Evolutionary conservation across 2,329 filamentous ascomycete species (phyloP).

Genomic region (Monilinia laxa): DNA sequence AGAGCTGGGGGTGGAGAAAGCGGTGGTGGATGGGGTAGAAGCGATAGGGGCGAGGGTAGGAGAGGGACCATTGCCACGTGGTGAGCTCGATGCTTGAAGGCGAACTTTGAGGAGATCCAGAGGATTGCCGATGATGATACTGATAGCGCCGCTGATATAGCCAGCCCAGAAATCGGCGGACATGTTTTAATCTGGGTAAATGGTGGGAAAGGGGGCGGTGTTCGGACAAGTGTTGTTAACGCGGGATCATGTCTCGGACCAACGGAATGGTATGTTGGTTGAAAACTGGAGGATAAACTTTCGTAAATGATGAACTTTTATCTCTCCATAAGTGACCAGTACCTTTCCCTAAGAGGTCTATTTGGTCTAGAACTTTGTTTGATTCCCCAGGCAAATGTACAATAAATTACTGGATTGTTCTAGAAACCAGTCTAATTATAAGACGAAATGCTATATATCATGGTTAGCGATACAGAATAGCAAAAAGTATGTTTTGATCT

Average conservation of each 20-base stretch:
- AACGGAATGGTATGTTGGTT: background rate
- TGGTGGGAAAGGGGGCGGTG: background rate
- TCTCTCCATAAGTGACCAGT: background rate
- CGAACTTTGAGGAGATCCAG: constrained; percentile 78
- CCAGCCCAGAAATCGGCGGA: constrained; percentile 85
- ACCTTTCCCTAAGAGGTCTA: background rate
- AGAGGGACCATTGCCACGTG: constrained; percentile 20
- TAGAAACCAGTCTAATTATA: no score
- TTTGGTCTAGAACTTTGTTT: background rate
- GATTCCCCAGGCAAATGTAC: background rate
- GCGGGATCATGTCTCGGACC: constrained; percentile 10
- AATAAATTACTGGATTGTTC: no score
- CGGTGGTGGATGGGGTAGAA: constrained; percentile 34
- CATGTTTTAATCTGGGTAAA: constrained; percentile 30
- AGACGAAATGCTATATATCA: background rate
- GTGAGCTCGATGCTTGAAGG: constrained; percentile 62
- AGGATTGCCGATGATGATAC: constrained; percentile 87
- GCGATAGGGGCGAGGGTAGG: constrained; percentile 23
- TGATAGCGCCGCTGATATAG: constrained; percentile 80
- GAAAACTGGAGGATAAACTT: background rate
- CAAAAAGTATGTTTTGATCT: background rate
- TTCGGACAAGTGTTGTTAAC: background rate
- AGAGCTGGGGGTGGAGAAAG: constrained; percentile 43
- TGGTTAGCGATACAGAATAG: background rate
- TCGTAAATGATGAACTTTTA: background rate